phyloP scores from a whole-genome alignment of 1,284 basidiomycete genomes.

The Microbotryum lychnidis-dioicae region DNA sequence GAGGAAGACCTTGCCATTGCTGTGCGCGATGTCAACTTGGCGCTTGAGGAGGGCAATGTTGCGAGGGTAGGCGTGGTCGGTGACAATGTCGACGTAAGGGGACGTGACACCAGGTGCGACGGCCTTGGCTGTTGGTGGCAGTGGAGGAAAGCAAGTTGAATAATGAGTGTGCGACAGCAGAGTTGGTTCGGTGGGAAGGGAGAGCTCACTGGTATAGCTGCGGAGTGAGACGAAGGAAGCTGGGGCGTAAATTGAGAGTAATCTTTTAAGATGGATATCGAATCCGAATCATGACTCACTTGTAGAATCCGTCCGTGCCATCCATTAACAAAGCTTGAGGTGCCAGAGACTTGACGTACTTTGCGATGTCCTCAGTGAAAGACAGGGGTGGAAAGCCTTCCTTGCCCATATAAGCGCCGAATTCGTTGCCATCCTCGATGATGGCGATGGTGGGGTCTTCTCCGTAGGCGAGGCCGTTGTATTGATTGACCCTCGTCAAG shows the following conservation, averaged over 20 bases:
- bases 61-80: background rate
- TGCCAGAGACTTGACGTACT: slow-evolving; percentile 14
- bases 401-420: slow-evolving; percentile 8
- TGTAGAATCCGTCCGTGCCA: slow-evolving; percentile 13
- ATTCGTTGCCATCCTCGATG: slow-evolving; percentile 10
- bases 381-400: slow-evolving; percentile 13
- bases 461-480: slow-evolving; percentile 12
- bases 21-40: background rate
- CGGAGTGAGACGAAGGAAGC: no score
- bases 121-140: background rate
- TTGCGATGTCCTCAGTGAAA: slow-evolving; percentile 18
- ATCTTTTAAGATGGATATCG: no score
- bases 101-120: background rate
- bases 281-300: background rate
- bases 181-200: no score
- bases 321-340: slow-evolving; percentile 10
- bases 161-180: no score
- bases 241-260: no score
- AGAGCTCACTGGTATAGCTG: no score
- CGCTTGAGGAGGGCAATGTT: background rate
- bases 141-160: no score
- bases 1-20: background rate
- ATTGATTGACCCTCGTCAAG: slow-evolving; percentile 9
- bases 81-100: slow-evolving; percentile 1
- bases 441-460: slow-evolving; percentile 18